Conservation (phyloP, 106 monocot species). For the Platanthera guangdongensis region DNA sequence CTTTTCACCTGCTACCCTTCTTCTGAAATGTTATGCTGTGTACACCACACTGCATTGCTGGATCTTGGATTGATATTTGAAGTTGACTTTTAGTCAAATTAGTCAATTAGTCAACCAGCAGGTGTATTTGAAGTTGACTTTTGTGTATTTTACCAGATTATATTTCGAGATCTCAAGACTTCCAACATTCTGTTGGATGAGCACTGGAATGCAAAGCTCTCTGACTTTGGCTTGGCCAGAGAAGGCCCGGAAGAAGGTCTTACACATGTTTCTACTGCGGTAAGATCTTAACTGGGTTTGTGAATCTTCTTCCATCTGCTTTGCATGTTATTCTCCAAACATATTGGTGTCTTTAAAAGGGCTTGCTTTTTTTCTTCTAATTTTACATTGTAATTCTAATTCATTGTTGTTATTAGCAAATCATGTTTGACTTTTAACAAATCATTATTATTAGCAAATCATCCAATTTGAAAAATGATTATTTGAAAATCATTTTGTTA, state of each 20-base stretch:
- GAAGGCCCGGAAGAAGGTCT: constrained; percentile 41
- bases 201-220: constrained; percentile 52
- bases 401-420: too few species aligned
- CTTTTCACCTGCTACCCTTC: too few species aligned
- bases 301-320: background rate
- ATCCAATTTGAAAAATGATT: too few species aligned
- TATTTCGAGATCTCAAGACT: constrained; percentile 57
- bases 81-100: too few species aligned
- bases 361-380: background rate
- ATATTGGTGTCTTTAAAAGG: background rate
- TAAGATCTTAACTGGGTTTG: constrained; percentile 11
- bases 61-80: too few species aligned
- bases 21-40: too few species aligned
- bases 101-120: too few species aligned
- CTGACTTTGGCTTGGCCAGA: constrained; percentile 53
- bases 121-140: background rate
- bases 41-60: too few species aligned
- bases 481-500: too few species aligned
- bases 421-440: too few species aligned
- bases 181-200: constrained; percentile 52
- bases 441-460: too few species aligned
- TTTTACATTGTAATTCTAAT: too few species aligned
- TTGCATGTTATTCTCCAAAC: background rate
- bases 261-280: constrained; percentile 43
- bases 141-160: constrained; percentile 25